Evolutionary conservation across 345 rosid genomes (phyloP), one percentile per base, ranked within the genome.

Genomic region (Fremontodendron californicum): DNA sequence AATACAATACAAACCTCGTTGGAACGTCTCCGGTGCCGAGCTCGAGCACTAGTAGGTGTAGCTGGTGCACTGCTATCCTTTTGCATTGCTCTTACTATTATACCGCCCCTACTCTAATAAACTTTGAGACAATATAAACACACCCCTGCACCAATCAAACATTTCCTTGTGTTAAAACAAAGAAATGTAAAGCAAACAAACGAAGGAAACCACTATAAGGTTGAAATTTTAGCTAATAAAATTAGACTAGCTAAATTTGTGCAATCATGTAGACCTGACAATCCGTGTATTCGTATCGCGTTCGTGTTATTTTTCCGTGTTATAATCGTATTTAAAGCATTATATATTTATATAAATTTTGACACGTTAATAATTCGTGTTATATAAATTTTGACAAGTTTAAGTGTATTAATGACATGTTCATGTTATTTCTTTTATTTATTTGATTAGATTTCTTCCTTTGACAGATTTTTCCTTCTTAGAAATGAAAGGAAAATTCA

Each of bases 21-120:
- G 64, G 87, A 82, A 39, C 85, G 71, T 70, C 81, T 84, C 23
- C 89, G 84, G 54, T 82, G 79, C 48, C 89, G 85, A 74, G 77
- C 46, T 63, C 85, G 55, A 54, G 31, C 61, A n/a, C 65, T 49
- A 49, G 75, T 46, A 40, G 78, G 73, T 9, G 78, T 54, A 66
- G 60, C 6, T 18, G 69, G 78, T 48, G 77, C 57, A 73, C 46
- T 54, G 43, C 5, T 13, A 79, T 68, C 75, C 78, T 45, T 79
- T 9, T 55, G 78, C 81, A 74, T 65, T 69, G 51, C 46, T 54
- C 39, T 18, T 54, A 27, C 9, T 71, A 23, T 43, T 8, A 18
- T 9, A 13, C 19, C 0, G 9, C 7, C 3, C 9, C 1, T 13
- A 3, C n/a, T n/a, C n/a, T 45, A n/a, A 46, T 10, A 27, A 70